phyloP scores from a whole-genome alignment of 352 stramenopile species.

The Globisporangium cystogenes region DNA sequence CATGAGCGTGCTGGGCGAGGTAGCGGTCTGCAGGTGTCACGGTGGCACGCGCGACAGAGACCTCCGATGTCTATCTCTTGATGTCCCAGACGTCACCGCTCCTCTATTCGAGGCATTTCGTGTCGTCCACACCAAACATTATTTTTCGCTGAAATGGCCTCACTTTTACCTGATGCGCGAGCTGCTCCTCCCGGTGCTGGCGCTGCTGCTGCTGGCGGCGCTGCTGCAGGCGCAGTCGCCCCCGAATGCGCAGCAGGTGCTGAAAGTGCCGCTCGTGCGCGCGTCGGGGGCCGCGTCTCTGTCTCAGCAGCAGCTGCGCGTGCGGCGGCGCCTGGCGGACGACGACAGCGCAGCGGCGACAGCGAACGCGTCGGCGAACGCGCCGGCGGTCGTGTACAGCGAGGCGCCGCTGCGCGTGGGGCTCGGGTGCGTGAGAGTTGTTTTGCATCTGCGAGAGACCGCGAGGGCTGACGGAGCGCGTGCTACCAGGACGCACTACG shows the following conservation, averaged over 20 bases:
- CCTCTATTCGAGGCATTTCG: neutral
- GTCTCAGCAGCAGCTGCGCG: neutral
- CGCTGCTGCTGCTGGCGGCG: neutral
- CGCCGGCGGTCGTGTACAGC: neutral
- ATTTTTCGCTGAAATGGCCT: neutral
- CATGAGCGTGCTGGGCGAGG: neutral
- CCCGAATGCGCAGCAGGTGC: neutral
- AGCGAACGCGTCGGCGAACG: neutral
- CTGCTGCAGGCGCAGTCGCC: neutral
- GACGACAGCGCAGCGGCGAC: neutral
- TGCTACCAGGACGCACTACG: slow-evolving; percentile 68
- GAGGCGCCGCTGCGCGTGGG: slow-evolving; percentile 1
- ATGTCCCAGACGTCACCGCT: neutral
- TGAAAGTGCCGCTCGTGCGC: neutral
- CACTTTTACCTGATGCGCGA: neutral
- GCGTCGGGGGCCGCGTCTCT: neutral
- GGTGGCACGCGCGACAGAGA: neutral
- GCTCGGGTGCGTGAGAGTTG: slow-evolving; percentile 2
- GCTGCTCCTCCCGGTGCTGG: neutral
- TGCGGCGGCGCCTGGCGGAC: neutral
- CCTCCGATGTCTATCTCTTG: neutral
- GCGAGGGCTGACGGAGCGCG: neutral
- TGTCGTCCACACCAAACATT: neutral
- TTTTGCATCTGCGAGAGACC: neutral
- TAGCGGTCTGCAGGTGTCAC: neutral